Evolutionary conservation across 1,284 basidiomycete genomes (phyloP), one percentile per base, ranked within the genome.

Genomic region (Pascua guehoae): DNA sequence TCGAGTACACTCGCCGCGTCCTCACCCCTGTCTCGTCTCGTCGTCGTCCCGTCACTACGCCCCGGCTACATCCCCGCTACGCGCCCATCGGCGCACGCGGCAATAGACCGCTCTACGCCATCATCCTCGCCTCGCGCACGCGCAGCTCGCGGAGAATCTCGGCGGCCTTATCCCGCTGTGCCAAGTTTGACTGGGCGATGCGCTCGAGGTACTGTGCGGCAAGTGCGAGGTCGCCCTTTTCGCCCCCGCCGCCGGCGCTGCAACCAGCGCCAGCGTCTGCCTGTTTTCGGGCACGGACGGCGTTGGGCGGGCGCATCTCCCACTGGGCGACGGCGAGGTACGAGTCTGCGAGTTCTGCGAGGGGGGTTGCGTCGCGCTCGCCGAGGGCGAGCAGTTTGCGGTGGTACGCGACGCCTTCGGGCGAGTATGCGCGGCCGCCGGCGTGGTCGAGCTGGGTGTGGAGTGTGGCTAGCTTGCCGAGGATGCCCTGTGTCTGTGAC

Each of bases 291-390:
- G 24, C 4, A 32, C 24, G 24, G 4, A 7, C 7, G 24, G 24
- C 24, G 24, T 32, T 32, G 24, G 24, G 24, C 14, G 84, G 85
- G 49, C 83, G 78, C 56, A 81, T 81, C 65, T 91, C 85, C 70
- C 87, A 86, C 58, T 88, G 85, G 9, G 91, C 89, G 37, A 93
- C 86, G 63, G 86, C 86, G 44, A 95, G 73, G 64, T 85, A 84
- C n/a, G 88, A 91, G 69, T 84, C 85, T 18, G 89, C 85, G 70
- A 86, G 88, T 64, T 90, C 88, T 60, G 83, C 82, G 1, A 85
- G 83, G 39, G 85, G 85, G 57, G 56, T 58, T 75, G 81, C 81
- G 69, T 79, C 80, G 48, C 82, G 80, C 74, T 84, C 82, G 68
- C 85, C 88, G n/a, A 89, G 81, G 61, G 90, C 86, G 15, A 92